Evolutionary conservation across 2,329 filamentous ascomycete genomes (phyloP).

Genomic region (Zymoseptoria ardabiliae): DNA sequence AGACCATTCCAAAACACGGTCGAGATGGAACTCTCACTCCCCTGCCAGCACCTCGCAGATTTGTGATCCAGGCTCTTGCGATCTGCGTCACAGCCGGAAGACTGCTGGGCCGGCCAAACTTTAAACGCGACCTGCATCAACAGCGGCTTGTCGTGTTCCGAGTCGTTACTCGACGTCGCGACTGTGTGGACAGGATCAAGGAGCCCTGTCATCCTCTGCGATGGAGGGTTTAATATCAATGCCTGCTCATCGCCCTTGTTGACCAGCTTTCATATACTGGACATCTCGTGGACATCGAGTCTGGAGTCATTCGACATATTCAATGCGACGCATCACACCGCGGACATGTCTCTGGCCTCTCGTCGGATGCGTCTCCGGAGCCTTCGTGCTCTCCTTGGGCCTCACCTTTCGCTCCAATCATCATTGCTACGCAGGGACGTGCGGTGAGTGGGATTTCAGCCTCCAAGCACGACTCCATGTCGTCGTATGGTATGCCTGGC

Average conservation of each 20-base stretch:
- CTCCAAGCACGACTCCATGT: constrained; percentile 13
- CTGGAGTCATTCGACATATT: neutral
- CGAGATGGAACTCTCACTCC: too few species aligned
- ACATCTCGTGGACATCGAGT: neutral
- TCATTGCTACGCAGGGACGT: constrained; percentile 12
- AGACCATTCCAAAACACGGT: too few species aligned
- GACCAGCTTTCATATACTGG: neutral
- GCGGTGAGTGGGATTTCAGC: constrained; percentile 9
- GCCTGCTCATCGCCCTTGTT: neutral
- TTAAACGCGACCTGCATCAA: neutral
- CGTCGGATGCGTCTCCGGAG: constrained; percentile 2
- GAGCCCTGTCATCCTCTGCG: neutral
- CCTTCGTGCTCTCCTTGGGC: constrained; percentile 11
- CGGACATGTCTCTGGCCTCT: constrained; percentile 11
- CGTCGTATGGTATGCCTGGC: constrained; percentile 12
- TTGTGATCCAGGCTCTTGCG: neutral
- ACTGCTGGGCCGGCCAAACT: neutral
- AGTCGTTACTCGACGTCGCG: neutral
- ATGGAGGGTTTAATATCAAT: neutral
- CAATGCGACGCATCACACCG: constrained; percentile 9
- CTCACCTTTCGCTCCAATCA: constrained; percentile 9
- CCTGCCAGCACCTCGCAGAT: neutral
- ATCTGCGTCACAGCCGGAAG: neutral
- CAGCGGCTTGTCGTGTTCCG: neutral
- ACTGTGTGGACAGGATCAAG: neutral